These are phyloP conservation scores for Chalciporus piperatus DNA, from an alignment of 768 basidiomycete species.

Conservation along the genomic window DNA sequence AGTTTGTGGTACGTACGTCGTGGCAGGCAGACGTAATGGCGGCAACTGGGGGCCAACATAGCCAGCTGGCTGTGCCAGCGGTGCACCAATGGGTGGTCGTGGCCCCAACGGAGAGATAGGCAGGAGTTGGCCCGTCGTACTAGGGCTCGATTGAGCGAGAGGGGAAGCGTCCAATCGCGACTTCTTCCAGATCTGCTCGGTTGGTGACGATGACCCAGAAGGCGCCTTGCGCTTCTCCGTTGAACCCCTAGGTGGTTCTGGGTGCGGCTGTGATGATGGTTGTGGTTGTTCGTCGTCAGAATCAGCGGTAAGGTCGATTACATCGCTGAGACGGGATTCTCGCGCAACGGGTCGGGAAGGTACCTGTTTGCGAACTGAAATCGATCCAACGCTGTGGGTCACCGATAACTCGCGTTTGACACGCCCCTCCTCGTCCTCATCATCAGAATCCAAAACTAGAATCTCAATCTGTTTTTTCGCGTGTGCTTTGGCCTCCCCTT, in stretches of 20 bases:
- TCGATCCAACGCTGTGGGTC: conserved; percentile 50
- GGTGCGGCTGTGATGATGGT: conserved; percentile 27
- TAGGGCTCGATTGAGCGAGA: conserved; percentile 11
- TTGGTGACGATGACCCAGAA: conserved; percentile 47
- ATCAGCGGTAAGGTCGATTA: conserved; percentile 85
- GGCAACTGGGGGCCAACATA: conserved; percentile 27
- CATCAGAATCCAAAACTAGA: conserved; percentile 68
- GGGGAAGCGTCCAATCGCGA: conserved; percentile 35
- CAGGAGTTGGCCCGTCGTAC: conserved; percentile 12
- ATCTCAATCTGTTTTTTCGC: conserved; percentile 55
- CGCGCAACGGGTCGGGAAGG: conserved; percentile 15
- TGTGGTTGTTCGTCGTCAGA: conserved; percentile 65
- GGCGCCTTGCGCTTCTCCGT: conserved; percentile 59
- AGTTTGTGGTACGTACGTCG: conserved; percentile 18
- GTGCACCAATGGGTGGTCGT: conserved; percentile 13
- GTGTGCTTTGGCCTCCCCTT: conserved; percentile 37
- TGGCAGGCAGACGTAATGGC: conserved; percentile 24
- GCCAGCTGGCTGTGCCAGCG: conserved; percentile 14
- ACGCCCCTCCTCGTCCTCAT: conserved; percentile 71
- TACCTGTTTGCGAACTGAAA: conserved; percentile 28
- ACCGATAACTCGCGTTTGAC: conserved; percentile 77
- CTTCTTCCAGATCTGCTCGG: conserved; percentile 78
- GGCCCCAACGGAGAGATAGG: conserved; percentile 25
- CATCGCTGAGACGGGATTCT: conserved; percentile 41
- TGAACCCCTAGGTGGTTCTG: conserved; percentile 29